These are phyloP conservation scores for Syzygium jambos DNA, from an alignment of 345 rosid species.

Conservation along the genomic window DNA sequence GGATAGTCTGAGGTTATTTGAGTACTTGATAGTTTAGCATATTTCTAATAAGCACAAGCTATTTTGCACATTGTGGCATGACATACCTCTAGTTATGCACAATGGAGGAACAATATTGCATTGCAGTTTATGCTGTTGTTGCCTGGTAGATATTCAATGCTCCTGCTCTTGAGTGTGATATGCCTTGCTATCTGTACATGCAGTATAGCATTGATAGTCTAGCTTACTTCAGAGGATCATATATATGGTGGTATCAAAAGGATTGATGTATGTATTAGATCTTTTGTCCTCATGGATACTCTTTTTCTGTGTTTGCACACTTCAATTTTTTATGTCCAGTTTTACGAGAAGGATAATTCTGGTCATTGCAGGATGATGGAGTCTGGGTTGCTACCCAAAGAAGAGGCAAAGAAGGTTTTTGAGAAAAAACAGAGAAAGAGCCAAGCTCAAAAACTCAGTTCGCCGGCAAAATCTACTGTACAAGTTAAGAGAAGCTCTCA, in stretches of 20 bases:
- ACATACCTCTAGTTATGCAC: not conserved
- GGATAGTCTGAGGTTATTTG: not conserved
- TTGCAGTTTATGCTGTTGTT: not conserved
- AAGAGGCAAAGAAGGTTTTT: slow-evolving; percentile 54
- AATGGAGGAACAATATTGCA: not conserved
- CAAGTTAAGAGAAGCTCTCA: slow-evolving; percentile 25
- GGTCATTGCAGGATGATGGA: slow-evolving; percentile 85
- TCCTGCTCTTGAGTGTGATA: not conserved
- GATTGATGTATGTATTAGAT: not conserved
- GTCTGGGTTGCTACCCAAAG: slow-evolving; percentile 73
- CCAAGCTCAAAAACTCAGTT: slow-evolving; percentile 29
- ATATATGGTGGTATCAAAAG: not conserved
- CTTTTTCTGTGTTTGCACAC: not conserved
- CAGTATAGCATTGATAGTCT: not conserved
- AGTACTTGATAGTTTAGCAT: not conserved
- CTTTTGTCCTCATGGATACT: not conserved
- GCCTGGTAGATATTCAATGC: not conserved
- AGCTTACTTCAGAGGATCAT: not conserved
- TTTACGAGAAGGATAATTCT: not conserved
- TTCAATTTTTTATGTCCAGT: not conserved
- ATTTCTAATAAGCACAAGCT: not conserved
- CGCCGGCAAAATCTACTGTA: slow-evolving; percentile 44
- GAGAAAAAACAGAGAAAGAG: slow-evolving; percentile 58
- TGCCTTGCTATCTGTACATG: not conserved
- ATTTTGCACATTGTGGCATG: not conserved